Conservation (phyloP, 2,329 filamentous ascomycete species). For the Beauveria sp. region DNA sequence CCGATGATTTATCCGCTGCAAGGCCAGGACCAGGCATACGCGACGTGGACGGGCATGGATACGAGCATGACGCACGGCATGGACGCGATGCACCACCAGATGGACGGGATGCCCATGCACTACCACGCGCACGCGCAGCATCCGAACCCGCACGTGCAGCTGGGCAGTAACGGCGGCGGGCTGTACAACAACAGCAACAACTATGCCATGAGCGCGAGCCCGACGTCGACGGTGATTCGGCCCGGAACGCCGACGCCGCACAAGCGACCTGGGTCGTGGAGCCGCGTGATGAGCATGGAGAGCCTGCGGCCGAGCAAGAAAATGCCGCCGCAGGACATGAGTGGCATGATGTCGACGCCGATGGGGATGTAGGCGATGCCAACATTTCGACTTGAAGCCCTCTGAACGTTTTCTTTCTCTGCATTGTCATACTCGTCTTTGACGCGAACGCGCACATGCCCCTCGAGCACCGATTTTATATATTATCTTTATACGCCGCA, state of each 20-base stretch:
- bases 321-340: slow-evolving; percentile 25
- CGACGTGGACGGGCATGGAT: slow-evolving; percentile 8
- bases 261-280: slow-evolving; percentile 33
- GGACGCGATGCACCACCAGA: slow-evolving; percentile 6
- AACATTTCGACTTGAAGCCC: background rate
- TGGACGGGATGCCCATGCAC: slow-evolving; percentile 10
- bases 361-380: slow-evolving; percentile 19
- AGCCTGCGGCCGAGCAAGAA: slow-evolving; percentile 28
- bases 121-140: slow-evolving; percentile 10
- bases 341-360: slow-evolving; percentile 16
- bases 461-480: background rate
- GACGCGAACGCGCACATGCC: background rate
- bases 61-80: background rate
- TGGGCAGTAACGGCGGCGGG: background rate
- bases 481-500: background rate
- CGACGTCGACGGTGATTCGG: slow-evolving; percentile 20
- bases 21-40: slow-evolving; percentile 8
- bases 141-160: background rate
- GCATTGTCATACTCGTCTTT: slow-evolving; percentile 4
- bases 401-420: background rate
- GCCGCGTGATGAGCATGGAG: slow-evolving; percentile 30
- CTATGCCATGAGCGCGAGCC: slow-evolving; percentile 17
- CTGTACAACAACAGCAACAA: slow-evolving; percentile 3
- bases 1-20: slow-evolving; percentile 13
- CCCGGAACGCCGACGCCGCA: slow-evolving; percentile 31